Base-by-base conservation (phyloP, 2,329 filamentous ascomycete genomes). In the Ophiostoma triangulosporum region DNA sequence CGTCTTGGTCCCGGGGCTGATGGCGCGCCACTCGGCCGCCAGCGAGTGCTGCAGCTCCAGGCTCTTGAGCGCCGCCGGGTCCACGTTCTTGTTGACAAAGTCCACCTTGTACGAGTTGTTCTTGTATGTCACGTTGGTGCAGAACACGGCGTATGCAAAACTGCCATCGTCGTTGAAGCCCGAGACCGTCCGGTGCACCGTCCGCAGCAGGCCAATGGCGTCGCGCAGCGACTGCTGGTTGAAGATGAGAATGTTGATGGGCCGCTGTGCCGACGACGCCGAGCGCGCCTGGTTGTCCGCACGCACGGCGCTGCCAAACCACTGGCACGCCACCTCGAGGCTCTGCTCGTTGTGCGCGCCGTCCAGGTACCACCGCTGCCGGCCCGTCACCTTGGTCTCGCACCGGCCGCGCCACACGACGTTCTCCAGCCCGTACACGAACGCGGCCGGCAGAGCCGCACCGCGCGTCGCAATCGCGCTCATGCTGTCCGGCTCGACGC, bases 161-260 rank as follows among this genome's bases (percentile, higher is more conserved):
- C 70, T 57, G 6, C 15, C 15, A 67, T 35, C 65, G 48, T 20
- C 43, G 43, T 45, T 46, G 66, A 48, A 15, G 22, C 52, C 38
- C 68, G 61, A 56, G 27, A 56, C 31, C 62, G 53, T 68, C 57
- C 46, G 66, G 62, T 51, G 50, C 11, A 86, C 69, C 2, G 78
- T 79, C 9, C 71, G 75, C 31, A 68, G 69, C 2, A 91, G 76
- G 1, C 94, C 74, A 15, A 76, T 71, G 4, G 72, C 69, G 5
- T 86, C 86, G 62, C 95, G 83, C 31, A 89, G 80, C 9, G 88
- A 88, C 64, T 95, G 88, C 67, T 96, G 91, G 67, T 96, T 96
- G 73, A 97, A 97, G 48, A 97, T 76, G 46, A 97, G 70, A 0
- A 87, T 71, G 6, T 60, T 57, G 7, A 33, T 29, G 2, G 43